Conservation (phyloP, 2,329 filamentous ascomycete genomes). For the Hypoxylon sp. region DNA sequence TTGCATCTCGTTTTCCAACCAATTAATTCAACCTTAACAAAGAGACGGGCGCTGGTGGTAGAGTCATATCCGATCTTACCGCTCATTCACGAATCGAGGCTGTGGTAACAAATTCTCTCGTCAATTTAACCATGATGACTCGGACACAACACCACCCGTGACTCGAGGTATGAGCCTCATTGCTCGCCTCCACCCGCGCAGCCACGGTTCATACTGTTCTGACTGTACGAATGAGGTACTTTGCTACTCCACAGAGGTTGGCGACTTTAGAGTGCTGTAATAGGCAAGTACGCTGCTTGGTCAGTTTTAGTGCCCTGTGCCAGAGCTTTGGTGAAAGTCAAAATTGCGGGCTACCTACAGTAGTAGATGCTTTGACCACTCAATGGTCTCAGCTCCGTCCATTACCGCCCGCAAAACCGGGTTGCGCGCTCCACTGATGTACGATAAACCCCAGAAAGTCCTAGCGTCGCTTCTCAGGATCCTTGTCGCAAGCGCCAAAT, state of each 20-base stretch:
- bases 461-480: constrained; percentile 22
- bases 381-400: constrained; percentile 26
- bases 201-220: constrained; percentile 12
- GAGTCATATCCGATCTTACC: constrained; percentile 28
- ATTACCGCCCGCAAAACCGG: constrained; percentile 28
- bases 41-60: constrained; percentile 23
- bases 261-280: constrained; percentile 8
- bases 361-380: constrained; percentile 35
- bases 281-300: constrained; percentile 3
- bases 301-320: constrained; percentile 30
- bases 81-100: constrained; percentile 25
- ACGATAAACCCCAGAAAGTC: constrained; percentile 22
- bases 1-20: constrained; percentile 22
- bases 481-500: constrained; percentile 30
- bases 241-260: constrained; percentile 11
- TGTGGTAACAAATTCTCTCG: constrained; percentile 5
- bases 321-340: constrained; percentile 40
- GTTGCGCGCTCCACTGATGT: constrained; percentile 22
- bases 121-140: constrained; percentile 23
- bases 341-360: constrained; percentile 41
- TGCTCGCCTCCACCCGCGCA: constrained; percentile 1
- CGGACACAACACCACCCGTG: constrained; percentile 14
- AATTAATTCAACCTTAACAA: constrained; percentile 17
- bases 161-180: constrained; percentile 35
- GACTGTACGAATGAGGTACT: constrained; percentile 17